Percentiles rank a stretch among this genome's conserved stretches.
These are phyloP conservation scores for Mercurialis annua DNA, from an alignment of 345 rosid species.

Conservation along the genomic window DNA sequence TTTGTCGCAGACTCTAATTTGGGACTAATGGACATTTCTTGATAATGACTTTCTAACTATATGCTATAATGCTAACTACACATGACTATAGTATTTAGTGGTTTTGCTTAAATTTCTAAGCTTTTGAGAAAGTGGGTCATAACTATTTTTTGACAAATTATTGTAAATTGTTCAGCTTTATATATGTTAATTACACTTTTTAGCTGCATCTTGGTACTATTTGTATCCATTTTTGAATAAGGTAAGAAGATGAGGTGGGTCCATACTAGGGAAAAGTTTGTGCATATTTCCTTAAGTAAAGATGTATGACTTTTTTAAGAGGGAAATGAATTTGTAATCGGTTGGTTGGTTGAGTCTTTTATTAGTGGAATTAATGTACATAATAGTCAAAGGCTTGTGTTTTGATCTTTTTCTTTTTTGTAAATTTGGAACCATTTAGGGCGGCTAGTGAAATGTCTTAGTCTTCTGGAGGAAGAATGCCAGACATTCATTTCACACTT, in stretches of 20 bases:
- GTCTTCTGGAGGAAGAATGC: constrained; percentile 28
- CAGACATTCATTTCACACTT: constrained; percentile 20
- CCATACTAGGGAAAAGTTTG: constrained; percentile 20
- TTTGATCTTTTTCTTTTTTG: neutral
- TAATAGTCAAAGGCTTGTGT: constrained; percentile 15
- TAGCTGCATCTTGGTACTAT: constrained; percentile 8
- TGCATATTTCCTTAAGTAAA: constrained; percentile 23
- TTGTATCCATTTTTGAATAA: neutral
- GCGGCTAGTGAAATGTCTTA: constrained; percentile 43
- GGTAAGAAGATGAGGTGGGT: constrained; percentile 25
- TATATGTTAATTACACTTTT: neutral
- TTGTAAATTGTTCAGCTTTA: neutral
- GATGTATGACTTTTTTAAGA: constrained; percentile 22
- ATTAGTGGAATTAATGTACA: constrained; percentile 4
- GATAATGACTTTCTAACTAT: neutral
- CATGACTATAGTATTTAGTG: neutral
- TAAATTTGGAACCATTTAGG: constrained; percentile 21
- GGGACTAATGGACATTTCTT: neutral
- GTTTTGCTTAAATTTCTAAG: neutral
- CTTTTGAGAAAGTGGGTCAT: neutral
- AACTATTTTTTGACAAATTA: neutral
- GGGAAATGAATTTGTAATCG: neutral
- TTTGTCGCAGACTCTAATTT: neutral
- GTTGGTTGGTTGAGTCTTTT: constrained; percentile 20
- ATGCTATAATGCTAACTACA: neutral